phyloP scores from a whole-genome alignment of 306 rosid species.

The Hippophae rhamnoides region DNA sequence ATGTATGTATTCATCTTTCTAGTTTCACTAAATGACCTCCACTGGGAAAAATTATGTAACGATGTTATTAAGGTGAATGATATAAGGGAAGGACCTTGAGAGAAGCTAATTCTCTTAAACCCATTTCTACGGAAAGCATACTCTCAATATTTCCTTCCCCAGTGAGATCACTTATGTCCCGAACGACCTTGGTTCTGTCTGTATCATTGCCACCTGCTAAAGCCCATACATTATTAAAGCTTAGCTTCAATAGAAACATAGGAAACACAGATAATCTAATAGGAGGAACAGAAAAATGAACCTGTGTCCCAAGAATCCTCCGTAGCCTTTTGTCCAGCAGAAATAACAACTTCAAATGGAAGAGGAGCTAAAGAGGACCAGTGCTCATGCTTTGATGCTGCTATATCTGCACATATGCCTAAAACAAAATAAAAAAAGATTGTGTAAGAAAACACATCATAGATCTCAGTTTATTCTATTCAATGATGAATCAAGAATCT shows the following conservation, averaged over 20 bases:
- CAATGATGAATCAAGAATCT: no score
- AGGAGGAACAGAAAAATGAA: conserved; percentile 11
- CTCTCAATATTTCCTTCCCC: conserved; percentile 97
- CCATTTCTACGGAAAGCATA: conserved; percentile 98
- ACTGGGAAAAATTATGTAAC: no score
- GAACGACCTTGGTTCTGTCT: conserved; percentile 51
- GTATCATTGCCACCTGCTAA: conserved; percentile 55
- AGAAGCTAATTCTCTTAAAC: conserved; percentile 72
- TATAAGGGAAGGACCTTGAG: conserved; percentile 49
- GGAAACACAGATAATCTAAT: background rate
- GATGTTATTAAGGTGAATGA: background rate
- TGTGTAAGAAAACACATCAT: background rate
- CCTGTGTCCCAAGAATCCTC: conserved; percentile 76
- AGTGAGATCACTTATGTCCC: conserved; percentile 70
- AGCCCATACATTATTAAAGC: conserved; percentile 12
- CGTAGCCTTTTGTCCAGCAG: conserved; percentile 98
- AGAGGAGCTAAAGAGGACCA: conserved; percentile 97
- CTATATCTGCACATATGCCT: conserved; percentile 85
- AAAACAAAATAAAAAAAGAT: conserved; percentile 18
- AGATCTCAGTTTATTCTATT: no score
- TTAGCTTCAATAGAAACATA: conserved; percentile 1
- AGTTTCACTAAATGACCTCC: no score
- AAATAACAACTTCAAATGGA: conserved; percentile 79
- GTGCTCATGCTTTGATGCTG: conserved; percentile 68
- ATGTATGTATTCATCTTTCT: no score